Evolutionary conservation across 768 basidiomycete species (phyloP), one percentile per base, ranked within the genome.

Genomic region (Clitopilus hobsonii): DNA sequence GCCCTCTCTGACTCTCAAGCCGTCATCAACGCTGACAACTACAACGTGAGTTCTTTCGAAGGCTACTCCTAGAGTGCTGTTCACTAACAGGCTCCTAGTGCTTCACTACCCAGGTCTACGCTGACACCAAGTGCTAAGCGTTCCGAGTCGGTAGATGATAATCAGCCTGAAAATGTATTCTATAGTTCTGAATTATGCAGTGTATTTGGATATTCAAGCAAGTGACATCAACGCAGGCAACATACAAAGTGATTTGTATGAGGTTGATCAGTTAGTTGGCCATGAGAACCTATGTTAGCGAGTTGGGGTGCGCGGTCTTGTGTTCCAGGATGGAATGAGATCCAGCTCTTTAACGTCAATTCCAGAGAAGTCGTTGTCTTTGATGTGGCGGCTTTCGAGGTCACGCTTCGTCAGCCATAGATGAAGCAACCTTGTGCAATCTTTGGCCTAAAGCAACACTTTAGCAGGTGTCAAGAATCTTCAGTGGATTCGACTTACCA

Each of bases 381-480:
- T 88, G 24, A 91, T 82, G 22, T 74, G 72, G 13, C 89, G 76
- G 1, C 81, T 83, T 63, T 87, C 82, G 5, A 90, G 71, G 63
- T 91, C 89, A 16, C 82, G 83, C 63, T 88, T 87, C 5, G 82
- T 76, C 4, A 91, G 76, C 71, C 81, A 88, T 5, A 89, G 73
- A 61, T 91, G 85, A 4, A 86, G 67, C 0, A 91, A 73, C 32
- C 86, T 78, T 1, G 88, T 38, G 50, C 83, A 83, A 55, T 91
- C 89, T 64, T 85, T 88, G 6, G 76, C 80, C 87, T 89, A 38
- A 28, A 7, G 8, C 13, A 36, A 4, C 13, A n/a, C 2, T 36
- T 36, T 18, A 49, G 29, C 22, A 30, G 54, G 30, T 41, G 48
- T 26, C 36, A 6, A 11, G 38, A 49, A 47, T 8, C 13, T 4